phyloP scores from a whole-genome alignment of 1,139 yeast genomes.

The Zygoascus meyerae region DNA sequence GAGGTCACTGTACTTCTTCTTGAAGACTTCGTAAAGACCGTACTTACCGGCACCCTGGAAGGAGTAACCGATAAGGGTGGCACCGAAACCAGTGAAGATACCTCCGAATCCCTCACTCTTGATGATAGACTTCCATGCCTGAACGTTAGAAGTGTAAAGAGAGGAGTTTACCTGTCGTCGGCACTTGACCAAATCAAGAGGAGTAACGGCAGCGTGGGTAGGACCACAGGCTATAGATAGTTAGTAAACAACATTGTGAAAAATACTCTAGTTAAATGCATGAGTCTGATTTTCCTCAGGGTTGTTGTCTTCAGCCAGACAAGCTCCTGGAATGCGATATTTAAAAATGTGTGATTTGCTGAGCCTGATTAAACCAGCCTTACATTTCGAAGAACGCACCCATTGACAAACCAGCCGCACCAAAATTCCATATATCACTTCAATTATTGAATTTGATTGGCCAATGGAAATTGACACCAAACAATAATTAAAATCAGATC shows the following conservation, averaged over 20 bases:
- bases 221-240: slow-evolving; percentile 84
- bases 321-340: no score
- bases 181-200: slow-evolving; percentile 87
- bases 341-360: no score
- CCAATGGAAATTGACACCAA: slow-evolving; percentile 1
- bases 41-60: slow-evolving; percentile 95
- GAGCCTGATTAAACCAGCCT: no score
- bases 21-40: slow-evolving; percentile 88
- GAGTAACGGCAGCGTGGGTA: slow-evolving; percentile 88
- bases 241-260: slow-evolving; percentile 7
- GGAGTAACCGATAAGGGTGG: slow-evolving; percentile 86
- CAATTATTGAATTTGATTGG: slow-evolving; percentile 1
- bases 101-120: slow-evolving; percentile 67
- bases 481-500: slow-evolving; percentile 1
- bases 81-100: slow-evolving; percentile 80
- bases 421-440: no score
- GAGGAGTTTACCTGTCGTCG: slow-evolving; percentile 78
- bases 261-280: neutral
- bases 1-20: slow-evolving; percentile 62
- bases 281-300: no score
- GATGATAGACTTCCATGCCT: slow-evolving; percentile 72
- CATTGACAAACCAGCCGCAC: no score
- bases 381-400: no score
- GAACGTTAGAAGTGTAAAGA: slow-evolving; percentile 66
- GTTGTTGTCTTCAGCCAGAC: no score